Evolutionary conservation across 768 basidiomycete genomes (phyloP).

Genomic region (Coprinellus aureogranulatus): DNA sequence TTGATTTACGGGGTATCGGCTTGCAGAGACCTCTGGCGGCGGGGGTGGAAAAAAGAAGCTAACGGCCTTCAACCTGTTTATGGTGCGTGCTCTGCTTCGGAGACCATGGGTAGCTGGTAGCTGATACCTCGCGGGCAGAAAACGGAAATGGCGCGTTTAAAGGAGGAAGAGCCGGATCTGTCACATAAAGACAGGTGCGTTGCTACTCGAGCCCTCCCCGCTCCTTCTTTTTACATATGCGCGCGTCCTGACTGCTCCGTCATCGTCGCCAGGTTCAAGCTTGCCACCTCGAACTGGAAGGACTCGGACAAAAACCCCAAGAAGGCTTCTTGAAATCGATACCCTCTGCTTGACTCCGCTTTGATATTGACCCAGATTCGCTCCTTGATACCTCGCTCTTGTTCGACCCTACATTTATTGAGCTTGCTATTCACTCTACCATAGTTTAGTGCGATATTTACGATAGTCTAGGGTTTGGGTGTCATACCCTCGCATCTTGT

Average conservation of each 20-base stretch:
- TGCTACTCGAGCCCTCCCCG: slow-evolving; percentile 9
- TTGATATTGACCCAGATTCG: background rate
- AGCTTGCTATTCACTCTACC: slow-evolving; percentile 3
- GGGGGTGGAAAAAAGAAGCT: slow-evolving; percentile 60
- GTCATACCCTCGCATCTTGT: background rate
- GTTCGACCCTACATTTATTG: slow-evolving; percentile 6
- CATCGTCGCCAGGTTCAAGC: slow-evolving; percentile 55
- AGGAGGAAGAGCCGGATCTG: slow-evolving; percentile 70
- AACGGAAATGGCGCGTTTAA: slow-evolving; percentile 74
- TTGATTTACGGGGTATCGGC: slow-evolving; percentile 19
- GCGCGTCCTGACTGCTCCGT: slow-evolving; percentile 8
- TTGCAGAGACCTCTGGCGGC: slow-evolving; percentile 49
- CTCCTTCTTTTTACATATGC: slow-evolving; percentile 13
- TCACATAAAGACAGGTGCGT: slow-evolving; percentile 70
- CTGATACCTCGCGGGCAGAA: slow-evolving; percentile 43
- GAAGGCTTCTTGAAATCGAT: slow-evolving; percentile 29
- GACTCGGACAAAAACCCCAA: slow-evolving; percentile 67
- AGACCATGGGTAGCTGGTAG: background rate
- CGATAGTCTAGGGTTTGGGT: slow-evolving; percentile 4
- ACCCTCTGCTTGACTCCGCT: background rate
- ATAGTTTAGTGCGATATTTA: slow-evolving; percentile 6
- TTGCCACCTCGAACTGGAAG: slow-evolving; percentile 78
- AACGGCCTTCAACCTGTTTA: slow-evolving; percentile 75
- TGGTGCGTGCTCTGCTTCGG: slow-evolving; percentile 33
- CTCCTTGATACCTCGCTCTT: slow-evolving; percentile 6